phyloP scores from a whole-genome alignment of 306 rosid genomes.

The Glycine latifolia region DNA sequence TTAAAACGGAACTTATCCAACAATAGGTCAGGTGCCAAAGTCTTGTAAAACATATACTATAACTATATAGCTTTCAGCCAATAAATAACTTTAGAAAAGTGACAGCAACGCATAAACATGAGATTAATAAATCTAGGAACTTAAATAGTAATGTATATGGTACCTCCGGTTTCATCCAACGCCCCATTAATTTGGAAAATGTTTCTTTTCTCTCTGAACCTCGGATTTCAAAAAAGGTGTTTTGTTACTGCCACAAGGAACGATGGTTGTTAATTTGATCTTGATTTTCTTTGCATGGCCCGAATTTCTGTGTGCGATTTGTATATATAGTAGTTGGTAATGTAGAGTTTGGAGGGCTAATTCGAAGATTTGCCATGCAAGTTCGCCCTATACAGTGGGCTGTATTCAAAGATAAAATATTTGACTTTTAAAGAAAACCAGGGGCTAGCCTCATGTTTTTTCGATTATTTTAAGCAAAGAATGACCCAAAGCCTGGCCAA shows the following conservation, averaged over 20 bases:
- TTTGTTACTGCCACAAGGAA: not conserved
- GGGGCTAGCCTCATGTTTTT: conserved; percentile 75
- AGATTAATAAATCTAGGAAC: not conserved
- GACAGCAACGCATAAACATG: not conserved
- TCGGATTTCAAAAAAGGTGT: conserved; percentile 23
- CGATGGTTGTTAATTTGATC: not conserved
- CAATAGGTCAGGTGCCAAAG: not conserved
- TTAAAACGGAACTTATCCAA: too few species aligned
- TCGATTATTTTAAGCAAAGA: not conserved
- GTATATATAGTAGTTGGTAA: conserved; percentile 44
- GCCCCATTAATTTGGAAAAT: conserved; percentile 65
- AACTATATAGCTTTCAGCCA: not conserved
- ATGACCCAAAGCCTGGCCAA: conserved; percentile 14
- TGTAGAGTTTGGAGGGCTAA: not conserved
- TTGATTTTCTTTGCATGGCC: conserved; percentile 16
- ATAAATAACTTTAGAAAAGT: not conserved
- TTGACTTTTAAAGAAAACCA: conserved; percentile 65
- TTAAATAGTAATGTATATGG: not conserved
- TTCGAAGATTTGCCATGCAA: conserved; percentile 1
- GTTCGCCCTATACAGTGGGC: conserved; percentile 58
- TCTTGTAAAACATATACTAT: not conserved
- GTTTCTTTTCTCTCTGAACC: not conserved
- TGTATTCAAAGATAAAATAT: conserved; percentile 3
- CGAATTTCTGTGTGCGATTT: conserved; percentile 37
- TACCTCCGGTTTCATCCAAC: conserved; percentile 96